Evolutionary conservation across 192 early-diverging fungal genomes (phyloP).

Genomic region (Martensiomyces pterosporus): DNA sequence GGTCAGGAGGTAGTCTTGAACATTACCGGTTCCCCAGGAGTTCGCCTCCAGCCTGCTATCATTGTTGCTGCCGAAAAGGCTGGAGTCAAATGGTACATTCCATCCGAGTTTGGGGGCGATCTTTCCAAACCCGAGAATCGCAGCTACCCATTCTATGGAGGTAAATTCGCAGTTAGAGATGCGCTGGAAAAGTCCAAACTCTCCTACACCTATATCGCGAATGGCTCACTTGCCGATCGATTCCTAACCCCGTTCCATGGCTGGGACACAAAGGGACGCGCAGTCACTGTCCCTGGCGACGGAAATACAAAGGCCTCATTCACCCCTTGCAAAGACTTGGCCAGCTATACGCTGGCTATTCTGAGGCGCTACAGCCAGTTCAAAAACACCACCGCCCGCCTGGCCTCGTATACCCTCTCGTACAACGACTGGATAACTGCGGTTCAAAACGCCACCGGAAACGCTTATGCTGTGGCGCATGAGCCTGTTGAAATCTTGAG

Average conservation of each 20-base stretch:
- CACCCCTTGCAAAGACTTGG: neutral
- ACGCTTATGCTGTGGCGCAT: neutral
- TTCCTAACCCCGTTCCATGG: constrained; percentile 1
- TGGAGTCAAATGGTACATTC: neutral
- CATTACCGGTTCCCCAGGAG: neutral
- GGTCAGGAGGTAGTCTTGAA: neutral
- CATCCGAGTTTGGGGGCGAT: constrained; percentile 6
- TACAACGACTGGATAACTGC: neutral
- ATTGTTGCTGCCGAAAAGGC: neutral
- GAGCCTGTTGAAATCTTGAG: neutral
- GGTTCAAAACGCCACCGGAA: neutral
- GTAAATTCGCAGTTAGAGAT: neutral
- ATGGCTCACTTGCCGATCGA: neutral
- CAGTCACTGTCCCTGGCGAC: constrained; percentile 1
- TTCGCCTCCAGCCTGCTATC: neutral
- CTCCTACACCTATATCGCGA: constrained; percentile 2
- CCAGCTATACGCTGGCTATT: constrained; percentile 1
- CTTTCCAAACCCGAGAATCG: neutral
- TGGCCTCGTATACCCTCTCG: neutral
- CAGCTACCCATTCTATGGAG: neutral
- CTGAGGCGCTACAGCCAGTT: constrained; percentile 1
- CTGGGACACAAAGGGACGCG: neutral
- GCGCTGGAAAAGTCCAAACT: neutral
- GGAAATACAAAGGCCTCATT: neutral
- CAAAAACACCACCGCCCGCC: neutral